Evolutionary conservation across 2,329 filamentous ascomycete species (phyloP), one percentile per base, ranked within the genome.

Genomic region (Mariannaea sp.): DNA sequence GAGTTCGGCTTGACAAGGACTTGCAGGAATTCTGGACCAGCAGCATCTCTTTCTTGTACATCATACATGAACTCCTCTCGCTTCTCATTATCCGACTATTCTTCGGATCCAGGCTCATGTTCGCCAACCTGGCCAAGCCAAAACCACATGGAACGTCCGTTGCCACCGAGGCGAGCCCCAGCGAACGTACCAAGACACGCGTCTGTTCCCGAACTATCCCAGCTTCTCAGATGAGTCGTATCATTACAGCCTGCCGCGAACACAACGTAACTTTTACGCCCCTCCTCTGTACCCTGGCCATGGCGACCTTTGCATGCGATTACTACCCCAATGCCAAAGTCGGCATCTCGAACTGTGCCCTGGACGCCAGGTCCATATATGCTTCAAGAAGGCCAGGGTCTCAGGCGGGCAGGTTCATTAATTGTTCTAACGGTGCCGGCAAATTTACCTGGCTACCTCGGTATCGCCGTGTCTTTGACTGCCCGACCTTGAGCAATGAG

Each of bases 281-380:
- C 1, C 48, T 67, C 1, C 22, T 67, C 2, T 54, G 48, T 1
- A 43, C 54, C 2, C 43, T 59, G 41, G n/a, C 57, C 4, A 16
- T 49, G 1, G 47, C 47, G 26, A 57, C 62, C 1, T 39, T 66
- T 4, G 56, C 56, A 1, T 51, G 27, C 9, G 65, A 67, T 13
- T 57, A 51, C 13, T 67, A 64, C 20, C 65, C 62, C 0, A 42
- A 63, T 6, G 65, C 65, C 0, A 62, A 59, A 33, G 48, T 67
- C 2, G 58, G 54, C 10, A 42, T 54, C 0, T 39, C 49, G 1
- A 38, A 54, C 6, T 64, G 46, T 24, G 57, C 53, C 1, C 27
- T 57, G 7, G 56, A 64, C 14, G 30, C 57, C 38, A 48, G 58
- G 4, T 30, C 48, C 0, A 5, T 56, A 0, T 56, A 57, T 20